Percentiles rank a stretch among this genome's conserved stretches.
These are phyloP conservation scores for Ensete ventricosum DNA, from an alignment of 176 grass and related monocot species.

Conservation along the genomic window DNA sequence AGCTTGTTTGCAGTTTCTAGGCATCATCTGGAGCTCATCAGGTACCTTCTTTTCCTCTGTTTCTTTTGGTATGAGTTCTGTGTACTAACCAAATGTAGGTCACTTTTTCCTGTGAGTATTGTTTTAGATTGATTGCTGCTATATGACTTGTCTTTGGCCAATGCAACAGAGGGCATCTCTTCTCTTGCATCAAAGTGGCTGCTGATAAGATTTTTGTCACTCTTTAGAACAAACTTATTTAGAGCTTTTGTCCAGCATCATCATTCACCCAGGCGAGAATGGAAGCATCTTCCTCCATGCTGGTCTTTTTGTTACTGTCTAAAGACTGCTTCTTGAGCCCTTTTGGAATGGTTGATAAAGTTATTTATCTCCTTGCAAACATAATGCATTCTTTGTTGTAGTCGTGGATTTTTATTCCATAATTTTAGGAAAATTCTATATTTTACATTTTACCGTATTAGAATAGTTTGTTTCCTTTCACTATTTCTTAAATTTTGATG, in stretches of 20 bases:
- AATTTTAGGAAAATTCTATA: too few relatives aligned
- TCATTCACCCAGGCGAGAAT: neutral
- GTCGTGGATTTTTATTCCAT: too few relatives aligned
- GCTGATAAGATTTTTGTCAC: neutral
- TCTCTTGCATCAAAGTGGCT: neutral
- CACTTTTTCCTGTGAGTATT: neutral
- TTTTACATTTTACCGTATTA: too few relatives aligned
- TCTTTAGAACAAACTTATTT: neutral
- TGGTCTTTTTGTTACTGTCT: neutral
- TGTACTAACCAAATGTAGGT: too few relatives aligned
- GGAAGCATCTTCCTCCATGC: neutral
- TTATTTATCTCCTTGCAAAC: too few relatives aligned
- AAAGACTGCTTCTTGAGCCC: neutral
- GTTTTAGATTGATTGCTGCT: neutral
- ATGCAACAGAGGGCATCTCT: neutral
- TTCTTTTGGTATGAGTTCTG: too few relatives aligned
- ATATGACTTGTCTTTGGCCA: neutral
- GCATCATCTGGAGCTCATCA: too few relatives aligned
- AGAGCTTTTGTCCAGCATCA: conserved; percentile 4
- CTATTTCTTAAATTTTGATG: too few relatives aligned
- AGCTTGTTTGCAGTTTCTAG: too few relatives aligned
- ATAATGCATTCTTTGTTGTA: too few relatives aligned
- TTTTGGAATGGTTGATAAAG: neutral
- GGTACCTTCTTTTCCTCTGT: too few relatives aligned
- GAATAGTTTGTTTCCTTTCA: too few relatives aligned